These are phyloP conservation scores for Lepidium aucheri DNA, from an alignment of 345 rosid genomes.

Conservation along the genomic window DNA sequence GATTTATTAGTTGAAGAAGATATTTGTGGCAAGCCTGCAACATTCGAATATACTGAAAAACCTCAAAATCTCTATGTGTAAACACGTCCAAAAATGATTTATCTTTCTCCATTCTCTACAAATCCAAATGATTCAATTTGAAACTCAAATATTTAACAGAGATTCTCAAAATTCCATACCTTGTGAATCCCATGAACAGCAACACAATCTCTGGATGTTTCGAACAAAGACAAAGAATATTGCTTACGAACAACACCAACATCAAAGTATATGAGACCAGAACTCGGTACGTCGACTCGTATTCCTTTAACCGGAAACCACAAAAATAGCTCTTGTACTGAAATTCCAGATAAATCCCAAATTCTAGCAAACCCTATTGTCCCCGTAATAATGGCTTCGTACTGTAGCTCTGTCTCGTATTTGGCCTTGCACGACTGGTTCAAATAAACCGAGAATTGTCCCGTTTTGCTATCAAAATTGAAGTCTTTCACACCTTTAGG, in stretches of 20 bases:
- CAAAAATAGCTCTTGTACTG: slow-evolving; percentile 79
- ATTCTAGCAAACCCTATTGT: slow-evolving; percentile 50
- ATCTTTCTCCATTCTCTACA: background rate
- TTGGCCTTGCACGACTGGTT: slow-evolving; percentile 83
- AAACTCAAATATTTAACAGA: too few species aligned
- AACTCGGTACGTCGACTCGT: slow-evolving; percentile 76
- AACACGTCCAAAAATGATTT: too few species aligned
- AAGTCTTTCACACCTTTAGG: slow-evolving; percentile 70
- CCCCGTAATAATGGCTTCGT: slow-evolving; percentile 70
- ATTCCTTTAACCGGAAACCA: slow-evolving; percentile 89
- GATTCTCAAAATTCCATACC: background rate
- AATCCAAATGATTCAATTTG: background rate
- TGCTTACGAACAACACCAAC: slow-evolving; percentile 84
- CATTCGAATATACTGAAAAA: background rate
- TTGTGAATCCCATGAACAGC: slow-evolving; percentile 22
- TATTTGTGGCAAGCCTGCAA: background rate
- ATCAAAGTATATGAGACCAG: slow-evolving; percentile 84
- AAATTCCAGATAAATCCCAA: slow-evolving; percentile 54
- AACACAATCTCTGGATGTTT: slow-evolving; percentile 68
- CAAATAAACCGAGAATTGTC: slow-evolving; percentile 61
- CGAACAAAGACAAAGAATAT: slow-evolving; percentile 77
- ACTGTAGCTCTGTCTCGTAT: slow-evolving; percentile 78
- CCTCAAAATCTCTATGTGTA: background rate
- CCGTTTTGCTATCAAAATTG: slow-evolving; percentile 33
- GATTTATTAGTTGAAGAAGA: background rate